phyloP scores from a whole-genome alignment of 179 eudicot species.

The Corrigiola litoralis region DNA sequence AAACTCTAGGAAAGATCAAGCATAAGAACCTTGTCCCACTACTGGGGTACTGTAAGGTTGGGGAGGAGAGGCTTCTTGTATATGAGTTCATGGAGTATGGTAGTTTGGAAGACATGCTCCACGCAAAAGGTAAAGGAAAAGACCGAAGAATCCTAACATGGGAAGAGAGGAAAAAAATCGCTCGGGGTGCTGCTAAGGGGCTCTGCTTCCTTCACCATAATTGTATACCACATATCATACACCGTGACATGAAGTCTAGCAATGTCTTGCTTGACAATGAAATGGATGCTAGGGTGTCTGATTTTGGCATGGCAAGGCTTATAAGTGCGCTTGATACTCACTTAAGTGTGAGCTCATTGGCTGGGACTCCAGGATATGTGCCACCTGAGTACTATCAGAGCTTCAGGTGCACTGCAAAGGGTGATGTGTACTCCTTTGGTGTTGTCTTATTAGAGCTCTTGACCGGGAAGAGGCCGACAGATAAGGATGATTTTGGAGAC shows the following conservation, averaged over 20 bases:
- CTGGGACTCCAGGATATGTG: conserved; percentile 97
- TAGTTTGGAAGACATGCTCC: conserved; percentile 93
- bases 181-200: conserved; percentile 92
- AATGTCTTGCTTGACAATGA: conserved; percentile 78
- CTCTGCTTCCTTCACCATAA: conserved; percentile 95
- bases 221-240: conserved; percentile 96
- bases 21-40: conserved; percentile 89
- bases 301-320: conserved; percentile 97
- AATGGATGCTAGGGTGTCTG: conserved; percentile 89
- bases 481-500: conserved; percentile 95
- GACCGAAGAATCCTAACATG: conserved; percentile 54
- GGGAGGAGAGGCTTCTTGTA: conserved; percentile 89
- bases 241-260: conserved; percentile 97
- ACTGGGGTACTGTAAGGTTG: conserved; percentile 88
- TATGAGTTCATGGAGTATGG: conserved; percentile 89
- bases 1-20: conserved; percentile 90
- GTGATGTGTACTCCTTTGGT: conserved; percentile 92
- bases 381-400: conserved; percentile 99
- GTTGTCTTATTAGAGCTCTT: conserved; percentile 78
- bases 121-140: conserved; percentile 37
- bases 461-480: conserved; percentile 88
- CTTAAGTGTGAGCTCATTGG: conserved; percentile 89
- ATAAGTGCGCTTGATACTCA: conserved; percentile 96
- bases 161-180: conserved; percentile 90
- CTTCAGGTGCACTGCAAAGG: conserved; percentile 92